Evolutionary conservation across 371 early-diverging fungal genomes (phyloP).

Genomic region (Mortierella sp.): DNA sequence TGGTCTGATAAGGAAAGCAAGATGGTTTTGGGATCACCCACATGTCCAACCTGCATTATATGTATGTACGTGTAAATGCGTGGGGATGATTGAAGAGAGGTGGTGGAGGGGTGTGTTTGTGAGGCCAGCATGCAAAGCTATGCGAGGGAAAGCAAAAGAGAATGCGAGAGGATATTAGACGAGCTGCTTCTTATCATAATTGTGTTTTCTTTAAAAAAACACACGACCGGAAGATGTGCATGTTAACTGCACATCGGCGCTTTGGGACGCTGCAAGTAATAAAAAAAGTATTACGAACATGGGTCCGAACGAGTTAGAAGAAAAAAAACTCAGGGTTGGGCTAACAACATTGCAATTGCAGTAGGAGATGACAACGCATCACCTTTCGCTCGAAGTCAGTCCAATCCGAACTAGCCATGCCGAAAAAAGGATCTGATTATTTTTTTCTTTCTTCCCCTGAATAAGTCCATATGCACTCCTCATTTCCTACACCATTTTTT

Average conservation of each 20-base stretch:
- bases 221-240: not conserved
- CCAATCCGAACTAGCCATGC: constrained; percentile 4
- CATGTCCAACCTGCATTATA: constrained; percentile 1
- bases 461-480: not conserved
- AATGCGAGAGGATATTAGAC: not conserved
- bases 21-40: not conserved
- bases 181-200: not conserved
- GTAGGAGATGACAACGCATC: not conserved
- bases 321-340: constrained; percentile 6
- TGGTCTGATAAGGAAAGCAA: not conserved
- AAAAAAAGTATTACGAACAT: not conserved
- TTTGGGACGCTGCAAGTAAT: not conserved
- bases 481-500: not conserved
- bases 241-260: not conserved
- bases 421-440: not conserved
- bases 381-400: not conserved
- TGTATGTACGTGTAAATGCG: not conserved
- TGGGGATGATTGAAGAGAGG: not conserved
- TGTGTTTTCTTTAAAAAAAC: not conserved
- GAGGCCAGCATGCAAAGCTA: not conserved
- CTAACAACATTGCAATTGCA: not conserved
- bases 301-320: not conserved
- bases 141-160: not conserved
- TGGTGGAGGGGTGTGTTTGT: not conserved
- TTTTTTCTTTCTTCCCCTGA: not conserved